phyloP scores from a whole-genome alignment of 1,284 basidiomycete species.

The Phlebopus sp. region DNA sequence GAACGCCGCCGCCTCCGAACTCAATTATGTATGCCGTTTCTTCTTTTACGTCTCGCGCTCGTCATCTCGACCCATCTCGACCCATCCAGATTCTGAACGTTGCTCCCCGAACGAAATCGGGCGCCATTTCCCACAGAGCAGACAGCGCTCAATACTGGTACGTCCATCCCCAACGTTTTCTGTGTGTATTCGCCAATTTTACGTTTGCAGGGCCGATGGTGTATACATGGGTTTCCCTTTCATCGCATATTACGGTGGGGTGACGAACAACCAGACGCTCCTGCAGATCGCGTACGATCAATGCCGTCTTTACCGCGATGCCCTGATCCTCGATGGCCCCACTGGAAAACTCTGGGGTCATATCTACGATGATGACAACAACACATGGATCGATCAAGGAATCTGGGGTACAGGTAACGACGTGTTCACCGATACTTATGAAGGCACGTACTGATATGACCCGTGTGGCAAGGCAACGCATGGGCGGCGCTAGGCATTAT shows the following conservation, averaged over 20 bases:
- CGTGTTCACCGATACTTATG: background rate
- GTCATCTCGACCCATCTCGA: background rate
- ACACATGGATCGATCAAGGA: constrained; percentile 38
- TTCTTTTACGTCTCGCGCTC: background rate
- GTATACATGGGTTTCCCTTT: constrained; percentile 65
- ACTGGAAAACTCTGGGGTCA: constrained; percentile 43
- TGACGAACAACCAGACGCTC: constrained; percentile 39
- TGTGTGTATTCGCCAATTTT: background rate
- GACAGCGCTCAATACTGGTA: constrained; percentile 45
- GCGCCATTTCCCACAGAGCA: constrained; percentile 51
- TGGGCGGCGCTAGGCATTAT: constrained; percentile 43
- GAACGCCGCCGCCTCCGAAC: constrained; percentile 19
- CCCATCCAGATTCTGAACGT: constrained; percentile 34
- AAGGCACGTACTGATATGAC: constrained; percentile 25
- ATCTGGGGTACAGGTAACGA: constrained; percentile 50
- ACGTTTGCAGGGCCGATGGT: constrained; percentile 48
- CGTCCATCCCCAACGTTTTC: background rate
- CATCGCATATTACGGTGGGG: constrained; percentile 52
- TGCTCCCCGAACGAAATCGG: constrained; percentile 45
- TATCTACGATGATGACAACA: constrained; percentile 42
- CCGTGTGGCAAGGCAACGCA: constrained; percentile 7
- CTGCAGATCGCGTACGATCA: constrained; percentile 41
- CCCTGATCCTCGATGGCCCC: constrained; percentile 38
- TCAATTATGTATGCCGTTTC: constrained; percentile 24
- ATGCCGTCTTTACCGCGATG: constrained; percentile 43